Evolutionary conservation across 768 basidiomycete genomes (phyloP).

Genomic region (Leccinum ochraceum): DNA sequence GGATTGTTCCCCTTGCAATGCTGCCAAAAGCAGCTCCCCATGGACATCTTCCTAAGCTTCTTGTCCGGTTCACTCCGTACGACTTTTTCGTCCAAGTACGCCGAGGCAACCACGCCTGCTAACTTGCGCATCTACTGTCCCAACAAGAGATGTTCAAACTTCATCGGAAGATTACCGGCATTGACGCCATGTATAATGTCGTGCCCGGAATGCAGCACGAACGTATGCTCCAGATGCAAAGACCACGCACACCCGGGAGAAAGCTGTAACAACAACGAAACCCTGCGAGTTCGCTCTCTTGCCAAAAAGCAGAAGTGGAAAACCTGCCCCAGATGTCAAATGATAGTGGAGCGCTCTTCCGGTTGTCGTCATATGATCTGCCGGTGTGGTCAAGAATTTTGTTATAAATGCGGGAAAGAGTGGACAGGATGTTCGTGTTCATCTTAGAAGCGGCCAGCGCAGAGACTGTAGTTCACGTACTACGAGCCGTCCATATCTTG

Average conservation of each 20-base stretch:
- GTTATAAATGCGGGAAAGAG: conserved; percentile 22
- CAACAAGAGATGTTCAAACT: conserved; percentile 47
- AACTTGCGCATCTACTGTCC: conserved; percentile 52
- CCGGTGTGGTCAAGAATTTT: conserved; percentile 38
- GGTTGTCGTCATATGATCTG: conserved; percentile 67
- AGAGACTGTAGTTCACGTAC: background rate
- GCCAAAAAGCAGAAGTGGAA: conserved; percentile 54
- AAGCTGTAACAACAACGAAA: conserved; percentile 44
- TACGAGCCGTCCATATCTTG: background rate
- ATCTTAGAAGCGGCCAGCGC: background rate
- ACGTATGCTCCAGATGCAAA: conserved; percentile 53
- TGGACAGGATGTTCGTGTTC: conserved; percentile 10
- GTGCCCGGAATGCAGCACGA: conserved; percentile 43
- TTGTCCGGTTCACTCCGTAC: conserved; percentile 31
- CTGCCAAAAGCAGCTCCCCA: conserved; percentile 43
- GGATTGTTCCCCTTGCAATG: conserved; percentile 53
- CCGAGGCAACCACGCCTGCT: conserved; percentile 47
- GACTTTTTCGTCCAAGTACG: conserved; percentile 42
- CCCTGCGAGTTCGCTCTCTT: conserved; percentile 45
- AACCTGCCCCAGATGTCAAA: conserved; percentile 58
- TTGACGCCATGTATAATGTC: conserved; percentile 18
- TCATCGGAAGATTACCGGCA: conserved; percentile 45
- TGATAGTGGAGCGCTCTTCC: conserved; percentile 51
- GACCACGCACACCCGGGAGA: conserved; percentile 40
- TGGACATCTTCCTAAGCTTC: conserved; percentile 30